Base-by-base conservation (phyloP, 306 rosid genomes). In the Ormosia emarginata region DNA sequence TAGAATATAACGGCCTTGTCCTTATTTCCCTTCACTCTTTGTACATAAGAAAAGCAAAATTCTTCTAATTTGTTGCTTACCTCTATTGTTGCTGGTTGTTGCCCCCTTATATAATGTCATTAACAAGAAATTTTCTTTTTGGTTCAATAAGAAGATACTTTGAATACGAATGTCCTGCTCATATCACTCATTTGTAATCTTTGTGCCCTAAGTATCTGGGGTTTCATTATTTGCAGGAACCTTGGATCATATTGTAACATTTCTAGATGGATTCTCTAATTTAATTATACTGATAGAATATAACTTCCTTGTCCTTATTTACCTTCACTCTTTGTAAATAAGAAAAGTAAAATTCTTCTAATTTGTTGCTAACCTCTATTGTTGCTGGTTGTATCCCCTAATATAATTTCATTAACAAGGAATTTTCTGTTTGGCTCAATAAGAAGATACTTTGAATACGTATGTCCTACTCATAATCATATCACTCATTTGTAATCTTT, bases 161-260 rank as follows among this genome's bases (percentile, higher is more conserved):
- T 18, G 52, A 41, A 29, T 17, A 9, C 72, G 4, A 14, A 6
- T 61, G 65, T 58, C n/a, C 49, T 43, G 24, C 24, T 24, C 24
- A 24, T 24, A 24, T 43, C 74, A 18, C 56, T 43, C 44, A 43
- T 67, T 2, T 67, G 36, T 9, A 41, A 67, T 15, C 55, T 0
- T 24, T 14, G 57, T 32, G 30, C 59, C 59, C 30, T 53, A 5
- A 15, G 57, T 50, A 24, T 87, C 92, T 80, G 92, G 87, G 98
- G 85, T 91, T 92, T 89, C 92, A 68, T 65, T 85, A 93, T 92
- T 93, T 93, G 88, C 79, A 78, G 85, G 85, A 85, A 87, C 85
- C 93, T 87, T 92, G 79, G 94, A 84, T n/a, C n/a, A n/a, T n/a
- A n/a, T 85, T 77, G 82, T 79, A 76, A 73, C 79, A 33, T 58